Evolutionary conservation across 2,329 filamentous ascomycete species (phyloP).

Genomic region (Phyllosticta paracitricarpa): DNA sequence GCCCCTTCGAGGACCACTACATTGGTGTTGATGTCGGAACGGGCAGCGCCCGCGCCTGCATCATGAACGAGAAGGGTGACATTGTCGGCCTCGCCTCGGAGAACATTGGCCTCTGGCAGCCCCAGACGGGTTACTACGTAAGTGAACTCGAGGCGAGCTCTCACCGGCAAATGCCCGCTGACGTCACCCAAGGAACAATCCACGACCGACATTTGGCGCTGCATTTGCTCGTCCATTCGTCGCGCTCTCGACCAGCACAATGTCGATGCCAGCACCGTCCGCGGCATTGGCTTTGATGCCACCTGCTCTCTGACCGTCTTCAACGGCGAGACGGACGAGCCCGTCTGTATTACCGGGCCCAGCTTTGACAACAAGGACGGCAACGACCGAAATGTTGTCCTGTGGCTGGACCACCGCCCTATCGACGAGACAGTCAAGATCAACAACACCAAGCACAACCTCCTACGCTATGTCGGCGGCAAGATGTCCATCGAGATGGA

Average conservation of each 20-base stretch:
- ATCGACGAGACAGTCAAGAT: conserved; percentile 86
- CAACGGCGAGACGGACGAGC: conserved; percentile 77
- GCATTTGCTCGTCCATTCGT: conserved; percentile 83
- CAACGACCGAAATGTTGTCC: conserved; percentile 85
- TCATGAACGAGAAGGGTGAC: conserved; percentile 85
- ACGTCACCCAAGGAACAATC: conserved; percentile 70
- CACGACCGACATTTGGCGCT: conserved; percentile 90
- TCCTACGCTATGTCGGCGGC: conserved; percentile 91
- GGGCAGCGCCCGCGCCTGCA: conserved; percentile 87
- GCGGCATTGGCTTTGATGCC: conserved; percentile 92
- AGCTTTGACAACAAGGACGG: conserved; percentile 66
- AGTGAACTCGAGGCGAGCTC: conserved; percentile 5
- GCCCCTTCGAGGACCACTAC: conserved; percentile 49
- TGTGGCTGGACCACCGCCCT: conserved; percentile 95
- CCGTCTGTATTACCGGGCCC: conserved; percentile 80
- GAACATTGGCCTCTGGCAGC: conserved; percentile 44
- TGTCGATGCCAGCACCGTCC: conserved; percentile 64
- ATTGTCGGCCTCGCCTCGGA: conserved; percentile 55
- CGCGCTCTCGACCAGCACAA: conserved; percentile 72
- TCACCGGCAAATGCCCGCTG: background rate
- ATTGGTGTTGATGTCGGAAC: conserved; percentile 95
- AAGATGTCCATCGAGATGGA: conserved; percentile 99
- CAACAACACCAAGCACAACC: conserved; percentile 83
- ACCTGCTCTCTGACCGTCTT: conserved; percentile 97
- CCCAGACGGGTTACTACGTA: conserved; percentile 46